Evolutionary conservation across 2,329 filamentous ascomycete genomes (phyloP), one percentile per base, ranked within the genome.

Genomic region (Penicillium sp.): DNA sequence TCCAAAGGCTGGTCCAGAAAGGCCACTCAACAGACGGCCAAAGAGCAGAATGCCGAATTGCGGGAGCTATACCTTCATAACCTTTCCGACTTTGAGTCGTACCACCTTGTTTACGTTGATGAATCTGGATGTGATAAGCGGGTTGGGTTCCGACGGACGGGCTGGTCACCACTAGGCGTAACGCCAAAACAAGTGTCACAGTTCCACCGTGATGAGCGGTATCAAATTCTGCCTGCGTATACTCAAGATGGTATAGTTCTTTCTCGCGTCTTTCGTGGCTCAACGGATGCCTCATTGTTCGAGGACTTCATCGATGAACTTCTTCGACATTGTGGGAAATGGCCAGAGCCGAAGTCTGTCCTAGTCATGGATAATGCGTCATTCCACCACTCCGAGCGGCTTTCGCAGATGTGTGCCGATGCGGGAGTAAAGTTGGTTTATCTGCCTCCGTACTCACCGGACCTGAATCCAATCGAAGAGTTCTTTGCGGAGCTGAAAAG

Each of bases 51-150:
- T 64, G 49, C 62, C 4, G 45, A 49, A 7, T 63, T 77, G 49
- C 68, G 69, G 61, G 71, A 75, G 56, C 65, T 64, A 28, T 76
- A 76, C 59, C 63, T 74, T 39, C 47, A 56, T n/a, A 41, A 41
- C 38, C 7, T 41, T 10, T 41, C 38, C 14, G 38, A 41, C 14
- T 41, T 31, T 7, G 28, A 31, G 28, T 31, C 28, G 1, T 31
- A 31, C 28, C 28, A 31, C 28, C 28, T 31, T 31, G 28, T 31
- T 31, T 31, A 31, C 7, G 28, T 31, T 31, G 28, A 31, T 31
- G 28, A 31, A 31, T 31, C 28, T 31, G 28, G 28, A 31, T 31
- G 28, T 31, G 28, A 31, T 31, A 31, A 31, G 28, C 28, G 38
- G 38, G 17, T 15, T 17, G 38, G 38, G 14, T 41, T 41, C 38